Conservation (phyloP, 179 eudicot species). For the Spergularia azorica region DNA sequence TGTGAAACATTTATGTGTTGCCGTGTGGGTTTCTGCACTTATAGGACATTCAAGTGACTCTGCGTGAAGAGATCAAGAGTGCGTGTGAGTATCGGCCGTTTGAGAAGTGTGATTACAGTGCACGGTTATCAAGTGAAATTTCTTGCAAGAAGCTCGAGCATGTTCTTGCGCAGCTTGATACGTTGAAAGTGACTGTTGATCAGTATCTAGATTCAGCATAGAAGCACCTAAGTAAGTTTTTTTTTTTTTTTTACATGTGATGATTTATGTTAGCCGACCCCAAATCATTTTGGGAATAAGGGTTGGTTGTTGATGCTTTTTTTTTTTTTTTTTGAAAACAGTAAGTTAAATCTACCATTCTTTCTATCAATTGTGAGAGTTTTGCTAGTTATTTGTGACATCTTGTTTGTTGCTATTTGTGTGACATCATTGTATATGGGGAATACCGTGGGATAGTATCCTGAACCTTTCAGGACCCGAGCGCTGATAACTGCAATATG, state of each 20-base stretch:
- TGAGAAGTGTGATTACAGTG: conserved; percentile 90
- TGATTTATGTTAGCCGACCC: not conserved
- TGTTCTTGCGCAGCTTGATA: conserved; percentile 55
- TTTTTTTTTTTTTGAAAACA: no score
- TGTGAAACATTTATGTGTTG: not conserved
- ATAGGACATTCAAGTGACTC: conserved; percentile 80
- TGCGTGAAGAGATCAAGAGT: conserved; percentile 89
- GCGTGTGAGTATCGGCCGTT: conserved; percentile 94
- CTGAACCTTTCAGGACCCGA: not conserved
- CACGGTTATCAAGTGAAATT: conserved; percentile 81
- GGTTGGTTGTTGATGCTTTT: not conserved
- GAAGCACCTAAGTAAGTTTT: conserved; percentile 22
- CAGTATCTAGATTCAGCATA: conserved; percentile 43
- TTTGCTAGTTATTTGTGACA: conserved; percentile 5
- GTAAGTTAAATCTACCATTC: not conserved
- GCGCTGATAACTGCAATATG: not conserved
- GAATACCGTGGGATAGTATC: no score
- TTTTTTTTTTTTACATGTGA: no score
- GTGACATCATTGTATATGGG: not conserved
- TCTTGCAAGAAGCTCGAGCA: conserved; percentile 79
- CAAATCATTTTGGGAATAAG: no score
- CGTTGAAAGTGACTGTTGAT: conserved; percentile 66
- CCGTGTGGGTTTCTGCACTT: conserved; percentile 5
- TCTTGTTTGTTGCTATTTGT: not conserved
- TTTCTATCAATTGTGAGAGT: not conserved